Evolutionary conservation across 345 rosid genomes (phyloP).

Genomic region (Citrus sp.): DNA sequence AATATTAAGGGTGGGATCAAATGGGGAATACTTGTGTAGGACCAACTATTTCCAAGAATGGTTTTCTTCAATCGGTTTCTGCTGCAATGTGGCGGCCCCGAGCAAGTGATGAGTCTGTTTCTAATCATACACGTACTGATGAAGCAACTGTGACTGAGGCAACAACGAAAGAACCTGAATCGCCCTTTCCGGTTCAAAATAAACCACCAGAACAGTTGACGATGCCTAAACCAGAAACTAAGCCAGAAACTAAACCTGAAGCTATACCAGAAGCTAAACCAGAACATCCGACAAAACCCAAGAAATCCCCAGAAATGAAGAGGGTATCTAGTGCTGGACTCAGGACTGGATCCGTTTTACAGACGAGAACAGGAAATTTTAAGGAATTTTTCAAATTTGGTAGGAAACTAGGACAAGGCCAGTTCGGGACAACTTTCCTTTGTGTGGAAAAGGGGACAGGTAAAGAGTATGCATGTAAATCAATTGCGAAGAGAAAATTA

Average conservation of each 20-base stretch:
- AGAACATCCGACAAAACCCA: slow-evolving; percentile 35
- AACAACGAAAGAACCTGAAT: slow-evolving; percentile 36
- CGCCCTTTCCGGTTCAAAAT: slow-evolving; percentile 54
- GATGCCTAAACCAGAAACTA: slow-evolving; percentile 30
- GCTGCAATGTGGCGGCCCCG: slow-evolving; percentile 76
- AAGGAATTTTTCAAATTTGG: slow-evolving; percentile 69
- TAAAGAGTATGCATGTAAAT: slow-evolving; percentile 76
- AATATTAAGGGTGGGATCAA: slow-evolving; percentile 16
- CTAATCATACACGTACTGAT: slow-evolving; percentile 27
- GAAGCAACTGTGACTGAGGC: slow-evolving; percentile 32
- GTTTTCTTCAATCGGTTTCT: slow-evolving; percentile 72
- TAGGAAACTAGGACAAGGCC: slow-evolving; percentile 90
- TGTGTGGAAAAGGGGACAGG: slow-evolving; percentile 66
- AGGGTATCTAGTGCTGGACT: slow-evolving; percentile 76
- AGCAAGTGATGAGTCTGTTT: slow-evolving; percentile 49
- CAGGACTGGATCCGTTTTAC: slow-evolving; percentile 64
- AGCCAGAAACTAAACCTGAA: background rate
- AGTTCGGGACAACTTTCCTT: slow-evolving; percentile 77
- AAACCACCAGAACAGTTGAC: slow-evolving; percentile 73
- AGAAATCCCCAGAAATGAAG: slow-evolving; percentile 49
- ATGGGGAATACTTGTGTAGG: slow-evolving; percentile 93
- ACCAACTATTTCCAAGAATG: slow-evolving; percentile 62
- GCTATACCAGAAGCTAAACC: slow-evolving; percentile 20
- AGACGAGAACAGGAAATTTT: slow-evolving; percentile 65
- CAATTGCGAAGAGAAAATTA: slow-evolving; percentile 88